phyloP scores from a whole-genome alignment of 2,329 filamentous ascomycete species.

The Trichoderma aggressivum region DNA sequence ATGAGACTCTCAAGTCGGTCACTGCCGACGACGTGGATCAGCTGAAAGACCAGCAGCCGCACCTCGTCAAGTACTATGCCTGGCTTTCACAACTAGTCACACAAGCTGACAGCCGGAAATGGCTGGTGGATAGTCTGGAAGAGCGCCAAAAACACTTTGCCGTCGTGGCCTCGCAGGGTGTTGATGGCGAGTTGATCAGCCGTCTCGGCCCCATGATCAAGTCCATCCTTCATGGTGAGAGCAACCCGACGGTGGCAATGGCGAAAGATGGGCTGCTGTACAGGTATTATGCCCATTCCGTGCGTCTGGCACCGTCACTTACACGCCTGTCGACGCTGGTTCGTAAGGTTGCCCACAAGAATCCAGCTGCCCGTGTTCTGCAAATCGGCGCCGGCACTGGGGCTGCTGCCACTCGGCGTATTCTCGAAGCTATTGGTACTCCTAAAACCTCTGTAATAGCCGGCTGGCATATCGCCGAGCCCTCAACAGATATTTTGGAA shows the following conservation, averaged over 20 bases:
- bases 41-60: not conserved
- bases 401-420: not conserved
- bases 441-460: not conserved
- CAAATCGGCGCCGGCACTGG: not conserved
- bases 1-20: not conserved
- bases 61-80: not conserved
- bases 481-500: not conserved
- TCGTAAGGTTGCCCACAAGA: not conserved
- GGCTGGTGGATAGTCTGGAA: not conserved
- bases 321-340: not conserved
- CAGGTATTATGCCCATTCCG: not conserved
- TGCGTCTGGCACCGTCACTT: not conserved
- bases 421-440: not conserved
- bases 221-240: not conserved
- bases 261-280: not conserved
- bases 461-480: not conserved
- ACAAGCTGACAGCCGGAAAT: not conserved
- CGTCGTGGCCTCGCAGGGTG: not conserved
- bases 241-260: not conserved
- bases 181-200: not conserved
- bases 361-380: not conserved
- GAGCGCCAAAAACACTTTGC: not conserved
- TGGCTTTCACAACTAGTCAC: not conserved
- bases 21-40: not conserved
- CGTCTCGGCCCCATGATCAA: not conserved